Percentiles rank a stretch among this genome's conserved stretches.
These are phyloP conservation scores for Begonia fuchsioides DNA, from an alignment of 306 rosid species.

Conservation along the genomic window DNA sequence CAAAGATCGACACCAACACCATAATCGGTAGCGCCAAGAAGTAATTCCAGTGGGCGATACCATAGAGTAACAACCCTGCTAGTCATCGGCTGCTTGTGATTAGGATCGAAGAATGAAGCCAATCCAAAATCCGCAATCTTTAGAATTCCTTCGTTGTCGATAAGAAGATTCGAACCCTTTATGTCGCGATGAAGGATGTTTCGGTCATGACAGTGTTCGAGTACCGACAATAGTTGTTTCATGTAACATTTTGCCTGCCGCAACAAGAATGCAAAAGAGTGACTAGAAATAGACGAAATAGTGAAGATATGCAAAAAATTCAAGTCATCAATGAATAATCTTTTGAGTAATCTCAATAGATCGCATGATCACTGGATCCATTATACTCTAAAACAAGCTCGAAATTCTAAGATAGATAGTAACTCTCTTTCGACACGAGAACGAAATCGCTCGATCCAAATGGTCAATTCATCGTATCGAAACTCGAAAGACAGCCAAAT, in stretches of 20 bases:
- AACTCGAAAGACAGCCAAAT: neutral
- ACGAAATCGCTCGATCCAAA: too few relatives aligned
- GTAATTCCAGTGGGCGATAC: constrained; percentile 90
- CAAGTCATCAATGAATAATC: too few relatives aligned
- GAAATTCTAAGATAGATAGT: too few relatives aligned
- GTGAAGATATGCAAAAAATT: too few relatives aligned
- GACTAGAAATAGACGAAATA: too few relatives aligned
- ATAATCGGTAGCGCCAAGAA: constrained; percentile 89
- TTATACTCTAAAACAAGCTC: too few relatives aligned
- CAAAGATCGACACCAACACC: constrained; percentile 79
- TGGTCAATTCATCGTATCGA: too few relatives aligned
- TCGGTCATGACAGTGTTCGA: constrained; percentile 78
- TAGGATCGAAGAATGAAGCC: constrained; percentile 77
- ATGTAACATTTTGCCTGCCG: constrained; percentile 74
- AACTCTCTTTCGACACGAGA: too few relatives aligned
- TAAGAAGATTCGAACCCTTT: constrained; percentile 82
- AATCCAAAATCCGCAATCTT: constrained; percentile 88
- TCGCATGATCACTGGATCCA: too few relatives aligned
- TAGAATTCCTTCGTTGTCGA: constrained; percentile 67
- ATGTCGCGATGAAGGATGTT: constrained; percentile 74
- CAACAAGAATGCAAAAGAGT: too few relatives aligned
- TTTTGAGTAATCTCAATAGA: too few relatives aligned
- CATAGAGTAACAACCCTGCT: constrained; percentile 86
- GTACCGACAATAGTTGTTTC: constrained; percentile 73
- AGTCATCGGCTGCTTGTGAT: constrained; percentile 83